Conservation (phyloP, 352 stramenopile genomes). For the Phytophthora podocarpi region DNA sequence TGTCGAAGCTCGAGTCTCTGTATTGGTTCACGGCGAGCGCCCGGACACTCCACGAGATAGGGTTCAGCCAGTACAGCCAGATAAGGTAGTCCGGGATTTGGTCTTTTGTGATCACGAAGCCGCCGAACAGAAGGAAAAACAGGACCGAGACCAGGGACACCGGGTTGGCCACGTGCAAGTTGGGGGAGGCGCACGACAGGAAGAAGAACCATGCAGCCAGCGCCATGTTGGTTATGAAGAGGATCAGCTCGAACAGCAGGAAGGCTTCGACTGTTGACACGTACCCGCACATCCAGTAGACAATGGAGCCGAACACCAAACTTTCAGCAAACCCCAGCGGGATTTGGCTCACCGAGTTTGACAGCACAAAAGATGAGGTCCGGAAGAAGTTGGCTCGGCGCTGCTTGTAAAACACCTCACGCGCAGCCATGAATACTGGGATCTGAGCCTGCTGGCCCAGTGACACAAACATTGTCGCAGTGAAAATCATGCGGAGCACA, state of each 20-base stretch:
- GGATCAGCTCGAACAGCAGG: slow-evolving; percentile 42
- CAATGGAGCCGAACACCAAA: slow-evolving; percentile 73
- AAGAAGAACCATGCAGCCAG: slow-evolving; percentile 30
- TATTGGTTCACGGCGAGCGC: slow-evolving; percentile 34
- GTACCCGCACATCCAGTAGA: slow-evolving; percentile 86
- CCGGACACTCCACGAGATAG: slow-evolving; percentile 20
- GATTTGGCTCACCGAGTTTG: slow-evolving; percentile 35
- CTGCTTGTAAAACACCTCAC: slow-evolving; percentile 82
- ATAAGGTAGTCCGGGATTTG: slow-evolving; percentile 37
- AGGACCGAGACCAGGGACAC: slow-evolving; percentile 23
- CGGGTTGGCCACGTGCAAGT: slow-evolving; percentile 30
- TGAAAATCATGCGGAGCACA: slow-evolving; percentile 79
- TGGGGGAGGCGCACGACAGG: slow-evolving; percentile 11
- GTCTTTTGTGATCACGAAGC: slow-evolving; percentile 29
- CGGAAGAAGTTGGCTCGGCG: slow-evolving; percentile 79
- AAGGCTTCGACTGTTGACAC: slow-evolving; percentile 22
- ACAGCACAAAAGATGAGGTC: slow-evolving; percentile 66
- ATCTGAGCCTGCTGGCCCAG: slow-evolving; percentile 69
- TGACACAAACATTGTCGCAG: slow-evolving; percentile 65
- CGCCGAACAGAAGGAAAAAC: slow-evolving; percentile 28
- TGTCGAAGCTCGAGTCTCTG: slow-evolving; percentile 18
- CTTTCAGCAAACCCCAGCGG: slow-evolving; percentile 50
- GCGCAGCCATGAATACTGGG: slow-evolving; percentile 61
- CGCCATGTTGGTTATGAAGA: slow-evolving; percentile 44
- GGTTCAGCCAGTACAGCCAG: slow-evolving; percentile 37